Evolutionary conservation across 768 basidiomycete genomes (phyloP).

Genomic region (Mrakia gelida): DNA sequence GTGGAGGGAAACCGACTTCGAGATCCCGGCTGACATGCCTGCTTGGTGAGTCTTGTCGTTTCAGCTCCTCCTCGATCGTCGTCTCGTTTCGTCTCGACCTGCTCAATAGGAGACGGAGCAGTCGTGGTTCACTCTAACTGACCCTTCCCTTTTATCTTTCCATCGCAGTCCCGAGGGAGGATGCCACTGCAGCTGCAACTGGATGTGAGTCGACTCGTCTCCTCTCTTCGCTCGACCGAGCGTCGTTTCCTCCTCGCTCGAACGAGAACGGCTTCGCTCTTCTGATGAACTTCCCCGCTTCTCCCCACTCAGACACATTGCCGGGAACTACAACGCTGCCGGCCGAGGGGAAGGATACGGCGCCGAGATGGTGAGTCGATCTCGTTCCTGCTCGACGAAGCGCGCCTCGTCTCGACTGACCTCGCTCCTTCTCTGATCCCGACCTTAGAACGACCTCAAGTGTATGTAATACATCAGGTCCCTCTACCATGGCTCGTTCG

Average conservation of each 20-base stretch:
- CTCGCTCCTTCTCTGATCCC: not conserved
- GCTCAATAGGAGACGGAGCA: no score
- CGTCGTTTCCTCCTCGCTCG: constrained; percentile 30
- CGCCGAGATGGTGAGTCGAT: not conserved
- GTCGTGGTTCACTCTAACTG: not conserved
- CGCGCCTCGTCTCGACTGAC: not conserved
- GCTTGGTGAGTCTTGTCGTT: constrained; percentile 51
- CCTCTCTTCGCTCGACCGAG: constrained; percentile 32
- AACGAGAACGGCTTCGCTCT: not conserved
- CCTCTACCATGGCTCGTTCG: no score
- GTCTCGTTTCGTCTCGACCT: not conserved
- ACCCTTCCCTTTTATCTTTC: not conserved
- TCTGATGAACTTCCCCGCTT: not conserved
- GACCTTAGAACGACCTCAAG: not conserved
- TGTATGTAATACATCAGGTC: not conserved
- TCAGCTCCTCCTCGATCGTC: not conserved
- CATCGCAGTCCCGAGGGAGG: constrained; percentile 37
- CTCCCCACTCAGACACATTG: not conserved
- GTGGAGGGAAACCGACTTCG: constrained; percentile 64
- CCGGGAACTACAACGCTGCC: not conserved
- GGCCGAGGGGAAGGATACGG: not conserved
- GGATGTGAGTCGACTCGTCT: constrained; percentile 47
- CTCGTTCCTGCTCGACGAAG: not conserved
- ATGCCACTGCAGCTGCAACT: constrained; percentile 52
- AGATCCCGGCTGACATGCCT: constrained; percentile 64